Percentiles rank a stretch among this genome's conserved stretches.
phyloP scores from a whole-genome alignment of 192 early-diverging fungal species.

The Coemansia sp. region DNA sequence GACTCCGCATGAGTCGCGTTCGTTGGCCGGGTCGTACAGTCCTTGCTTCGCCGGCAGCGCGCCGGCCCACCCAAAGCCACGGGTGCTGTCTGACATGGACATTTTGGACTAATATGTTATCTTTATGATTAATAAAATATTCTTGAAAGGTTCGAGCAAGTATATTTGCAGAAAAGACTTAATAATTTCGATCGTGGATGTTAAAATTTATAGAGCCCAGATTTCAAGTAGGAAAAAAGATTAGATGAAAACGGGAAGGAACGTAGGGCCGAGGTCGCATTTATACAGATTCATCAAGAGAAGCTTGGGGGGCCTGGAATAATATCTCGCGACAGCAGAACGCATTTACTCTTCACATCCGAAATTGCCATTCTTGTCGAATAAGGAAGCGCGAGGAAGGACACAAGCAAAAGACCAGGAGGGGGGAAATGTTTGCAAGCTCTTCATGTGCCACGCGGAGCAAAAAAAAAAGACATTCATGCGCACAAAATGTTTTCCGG shows the following conservation, averaged over 20 bases:
- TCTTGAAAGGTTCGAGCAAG: too few species aligned
- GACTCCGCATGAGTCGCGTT: slow-evolving; percentile 97
- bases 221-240: slow-evolving; percentile 1
- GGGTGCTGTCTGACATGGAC: not conserved
- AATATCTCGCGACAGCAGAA: not conserved
- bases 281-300: slow-evolving; percentile 6
- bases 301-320: not conserved
- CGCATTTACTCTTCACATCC: not conserved
- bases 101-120: too few species aligned
- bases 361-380: slow-evolving; percentile 1
- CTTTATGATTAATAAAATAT: too few species aligned
- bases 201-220: too few species aligned
- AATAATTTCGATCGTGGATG: not conserved
- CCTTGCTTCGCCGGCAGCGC: slow-evolving; percentile 83
- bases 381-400: not conserved
- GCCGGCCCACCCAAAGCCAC: slow-evolving; percentile 69
- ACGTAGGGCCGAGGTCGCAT: not conserved
- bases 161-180: too few species aligned
- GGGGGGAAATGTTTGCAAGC: not conserved
- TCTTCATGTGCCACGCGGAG: slow-evolving; percentile 7
- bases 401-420: not conserved
- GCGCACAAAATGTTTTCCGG: slow-evolving; percentile 4
- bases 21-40: slow-evolving; percentile 82
- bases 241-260: slow-evolving; percentile 2
- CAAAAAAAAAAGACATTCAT: too few species aligned